Base-by-base conservation (phyloP, 208 protist genomes). In the Leptomonas seymouri region DNA sequence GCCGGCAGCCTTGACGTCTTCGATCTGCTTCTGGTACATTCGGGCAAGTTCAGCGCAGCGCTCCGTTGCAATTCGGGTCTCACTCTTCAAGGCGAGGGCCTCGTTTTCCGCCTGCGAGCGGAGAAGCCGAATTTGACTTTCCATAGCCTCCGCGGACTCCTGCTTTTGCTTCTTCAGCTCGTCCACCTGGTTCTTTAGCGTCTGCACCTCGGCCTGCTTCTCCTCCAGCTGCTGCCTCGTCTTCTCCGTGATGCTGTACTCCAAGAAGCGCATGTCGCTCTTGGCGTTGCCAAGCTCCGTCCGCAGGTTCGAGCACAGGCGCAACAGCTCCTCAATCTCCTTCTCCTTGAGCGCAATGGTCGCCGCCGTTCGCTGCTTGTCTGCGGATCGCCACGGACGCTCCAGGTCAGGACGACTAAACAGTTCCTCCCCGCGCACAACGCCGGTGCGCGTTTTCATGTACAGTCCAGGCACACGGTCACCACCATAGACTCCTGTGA, bases 311-410 rank as follows among this genome's bases (percentile, higher is more conserved):
- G 89, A 93, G 70, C 86, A 95, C 68, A 87, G 78, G 15, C 86
- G 86, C 78, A 92, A 76, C n/a, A 94, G 77, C 62, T 86, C 80
- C 73, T 97, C 92, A 67, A 97, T 94, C 62, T 97, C 92, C 57
- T 93, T 85, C 50, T 97, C 89, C 76, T 93, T 97, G 51, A 93
- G 61, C 9, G 88, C 86, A 16, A 95, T 71, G 12, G 57, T 54
- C 3, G 63, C 76, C 5, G 86, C 80, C n/a, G 74, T 71, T 31
- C 69, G 67, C 55, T 97, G 92, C 41, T 68, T 59, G 8, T 61
- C 49, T 7, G 67, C 57, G 9, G 85, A 84, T 5, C 92, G 82
- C 90, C 92, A 97, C 14, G 92, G 92, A n/a, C 92, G 83, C 69
- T 94, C 85, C 36, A 97, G 79, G 42, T 97, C 91, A 6, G 92